A percentile compares a stretch with the other conserved stretches of the same genome.
These are phyloP conservation scores for Leptosphaerulina australis DNA, from an alignment of 2,329 filamentous ascomycete species.

Conservation along the genomic window DNA sequence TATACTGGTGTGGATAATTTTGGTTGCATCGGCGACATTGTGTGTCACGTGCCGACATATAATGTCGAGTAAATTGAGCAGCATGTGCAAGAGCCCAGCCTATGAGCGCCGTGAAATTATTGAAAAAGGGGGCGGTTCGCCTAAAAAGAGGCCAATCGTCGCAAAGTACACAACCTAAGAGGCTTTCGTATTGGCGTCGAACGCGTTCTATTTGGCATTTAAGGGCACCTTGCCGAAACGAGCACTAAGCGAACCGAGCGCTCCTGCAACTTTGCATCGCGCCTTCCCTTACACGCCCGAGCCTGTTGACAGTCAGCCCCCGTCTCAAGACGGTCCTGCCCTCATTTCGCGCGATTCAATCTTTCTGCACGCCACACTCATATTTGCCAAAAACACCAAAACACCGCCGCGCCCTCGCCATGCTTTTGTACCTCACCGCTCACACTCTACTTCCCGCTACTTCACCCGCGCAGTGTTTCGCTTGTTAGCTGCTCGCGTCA, in stretches of 20 bases:
- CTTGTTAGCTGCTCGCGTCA: slow-evolving; percentile 25
- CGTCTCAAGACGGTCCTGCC: slow-evolving; percentile 27
- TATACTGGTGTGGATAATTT: slow-evolving; percentile 19
- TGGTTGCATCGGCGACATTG: slow-evolving; percentile 24
- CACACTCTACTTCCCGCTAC: slow-evolving; percentile 19
- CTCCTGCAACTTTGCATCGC: slow-evolving; percentile 27
- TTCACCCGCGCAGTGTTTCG: slow-evolving; percentile 20
- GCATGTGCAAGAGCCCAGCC: slow-evolving; percentile 19
- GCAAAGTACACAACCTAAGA: slow-evolving; percentile 6
- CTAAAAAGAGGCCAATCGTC: slow-evolving; percentile 27
- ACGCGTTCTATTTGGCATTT: slow-evolving; percentile 15
- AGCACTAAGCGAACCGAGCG: slow-evolving; percentile 26
- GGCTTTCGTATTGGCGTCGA: slow-evolving; percentile 3
- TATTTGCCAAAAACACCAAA: slow-evolving; percentile 18
- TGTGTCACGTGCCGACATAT: slow-evolving; percentile 29
- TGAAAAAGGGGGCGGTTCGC: slow-evolving; percentile 33
- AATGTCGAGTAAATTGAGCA: slow-evolving; percentile 14
- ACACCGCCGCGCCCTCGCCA: slow-evolving; percentile 22
- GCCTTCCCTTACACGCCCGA: slow-evolving; percentile 33
- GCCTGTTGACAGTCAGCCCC: slow-evolving; percentile 35
- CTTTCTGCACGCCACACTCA: slow-evolving; percentile 25
- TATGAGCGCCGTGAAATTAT: slow-evolving; percentile 28
- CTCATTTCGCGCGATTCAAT: slow-evolving; percentile 38
- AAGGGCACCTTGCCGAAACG: slow-evolving; percentile 4
- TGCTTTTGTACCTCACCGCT: slow-evolving; percentile 31